Percentiles rank a stretch among this genome's conserved stretches.
These are phyloP conservation scores for Exophiala xenobiotica DNA, from an alignment of 2,329 filamentous ascomycete species.

Conservation along the genomic window DNA sequence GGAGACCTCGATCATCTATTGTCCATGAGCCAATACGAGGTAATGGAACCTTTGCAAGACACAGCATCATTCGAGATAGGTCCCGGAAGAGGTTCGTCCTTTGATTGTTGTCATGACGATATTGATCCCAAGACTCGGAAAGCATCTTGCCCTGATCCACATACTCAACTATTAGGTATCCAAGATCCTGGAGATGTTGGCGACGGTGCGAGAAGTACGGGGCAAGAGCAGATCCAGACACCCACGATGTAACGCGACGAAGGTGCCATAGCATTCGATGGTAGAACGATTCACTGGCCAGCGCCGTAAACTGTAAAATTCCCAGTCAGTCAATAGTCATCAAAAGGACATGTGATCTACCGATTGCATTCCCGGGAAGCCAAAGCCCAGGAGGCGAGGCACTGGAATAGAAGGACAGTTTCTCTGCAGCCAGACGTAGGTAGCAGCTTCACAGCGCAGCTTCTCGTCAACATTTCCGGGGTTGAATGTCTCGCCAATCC, in stretches of 20 bases:
- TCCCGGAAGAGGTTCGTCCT: conserved; percentile 29
- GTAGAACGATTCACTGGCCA: no score
- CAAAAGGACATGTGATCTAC: background rate
- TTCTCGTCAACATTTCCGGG: conserved; percentile 5
- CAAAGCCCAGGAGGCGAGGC: conserved; percentile 38
- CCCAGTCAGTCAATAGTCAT: no score
- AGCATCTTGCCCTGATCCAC: conserved; percentile 27
- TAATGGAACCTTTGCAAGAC: conserved; percentile 28
- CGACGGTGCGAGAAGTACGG: background rate
- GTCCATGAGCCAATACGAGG: conserved; percentile 38
- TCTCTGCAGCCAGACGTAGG: conserved; percentile 42
- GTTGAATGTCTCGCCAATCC: background rate
- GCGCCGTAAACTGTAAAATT: no score
- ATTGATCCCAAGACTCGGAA: conserved; percentile 12
- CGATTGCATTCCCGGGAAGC: conserved; percentile 26
- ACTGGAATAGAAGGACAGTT: conserved; percentile 41
- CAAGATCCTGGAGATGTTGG: conserved; percentile 1
- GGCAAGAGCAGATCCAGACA: background rate
- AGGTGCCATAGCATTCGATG: background rate
- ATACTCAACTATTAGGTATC: conserved; percentile 25
- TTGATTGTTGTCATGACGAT: conserved; percentile 2
- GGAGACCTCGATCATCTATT: conserved; percentile 32
- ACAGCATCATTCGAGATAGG: conserved; percentile 32
- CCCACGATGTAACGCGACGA: background rate
- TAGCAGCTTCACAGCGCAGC: conserved; percentile 35